phyloP scores from a whole-genome alignment of 2,329 filamentous ascomycete species.

The Stagonosporopsis tanaceti region DNA sequence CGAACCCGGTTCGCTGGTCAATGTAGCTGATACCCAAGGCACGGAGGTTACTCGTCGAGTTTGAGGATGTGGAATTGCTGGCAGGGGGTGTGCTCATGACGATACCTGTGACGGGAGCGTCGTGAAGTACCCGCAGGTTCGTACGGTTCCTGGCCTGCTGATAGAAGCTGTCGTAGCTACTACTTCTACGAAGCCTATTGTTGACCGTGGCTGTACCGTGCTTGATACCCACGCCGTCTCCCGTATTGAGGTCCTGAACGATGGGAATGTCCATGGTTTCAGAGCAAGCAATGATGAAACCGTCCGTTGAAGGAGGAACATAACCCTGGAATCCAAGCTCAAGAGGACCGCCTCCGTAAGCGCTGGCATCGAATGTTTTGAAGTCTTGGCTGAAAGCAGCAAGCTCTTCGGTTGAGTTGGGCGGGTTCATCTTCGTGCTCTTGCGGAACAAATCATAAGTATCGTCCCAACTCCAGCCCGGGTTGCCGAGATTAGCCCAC shows the following conservation, averaged over 20 bases:
- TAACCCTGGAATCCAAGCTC: slow-evolving; percentile 43
- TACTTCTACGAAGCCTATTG: slow-evolving; percentile 29
- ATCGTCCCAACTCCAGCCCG: slow-evolving; percentile 59
- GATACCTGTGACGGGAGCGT: slow-evolving; percentile 40
- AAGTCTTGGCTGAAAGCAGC: slow-evolving; percentile 38
- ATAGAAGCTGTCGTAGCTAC: slow-evolving; percentile 43
- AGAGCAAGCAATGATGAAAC: slow-evolving; percentile 38
- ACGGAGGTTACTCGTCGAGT: slow-evolving; percentile 19
- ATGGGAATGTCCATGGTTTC: slow-evolving; percentile 42
- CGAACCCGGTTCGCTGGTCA: slow-evolving; percentile 33
- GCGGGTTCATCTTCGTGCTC: slow-evolving; percentile 42
- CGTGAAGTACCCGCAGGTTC: slow-evolving; percentile 39
- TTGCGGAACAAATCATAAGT: slow-evolving; percentile 33
- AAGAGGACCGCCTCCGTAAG: slow-evolving; percentile 38
- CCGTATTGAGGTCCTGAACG: slow-evolving; percentile 45
- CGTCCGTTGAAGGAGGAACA: slow-evolving; percentile 38
- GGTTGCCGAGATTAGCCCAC: slow-evolving; percentile 66
- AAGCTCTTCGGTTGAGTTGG: slow-evolving; percentile 28
- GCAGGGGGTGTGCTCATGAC: slow-evolving; percentile 23
- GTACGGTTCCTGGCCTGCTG: slow-evolving; percentile 35
- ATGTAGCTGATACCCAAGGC: slow-evolving; percentile 41
- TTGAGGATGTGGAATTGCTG: not conserved
- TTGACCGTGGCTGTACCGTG: slow-evolving; percentile 41
- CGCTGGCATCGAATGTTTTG: slow-evolving; percentile 39
- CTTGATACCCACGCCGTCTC: slow-evolving; percentile 42